Conservation (phyloP, 2,329 filamentous ascomycete species). For the Beauveria pseudobassiana region DNA sequence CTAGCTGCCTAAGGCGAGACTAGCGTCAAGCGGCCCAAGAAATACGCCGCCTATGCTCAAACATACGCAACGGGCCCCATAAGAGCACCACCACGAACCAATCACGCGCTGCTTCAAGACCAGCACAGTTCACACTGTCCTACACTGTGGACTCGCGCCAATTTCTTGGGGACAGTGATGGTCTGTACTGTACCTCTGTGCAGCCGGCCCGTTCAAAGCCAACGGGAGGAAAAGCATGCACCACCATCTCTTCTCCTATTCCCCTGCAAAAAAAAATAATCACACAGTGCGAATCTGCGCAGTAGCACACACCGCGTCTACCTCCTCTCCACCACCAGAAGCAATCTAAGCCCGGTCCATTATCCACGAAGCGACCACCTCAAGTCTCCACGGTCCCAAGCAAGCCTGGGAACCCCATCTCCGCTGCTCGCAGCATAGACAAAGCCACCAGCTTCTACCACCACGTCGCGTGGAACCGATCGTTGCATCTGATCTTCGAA, state of each 20-base stretch:
- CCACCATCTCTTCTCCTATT: background rate
- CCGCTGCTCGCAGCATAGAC: slow-evolving; percentile 6
- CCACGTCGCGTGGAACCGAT: slow-evolving; percentile 9
- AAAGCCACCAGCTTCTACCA: slow-evolving; percentile 2
- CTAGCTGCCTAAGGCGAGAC: slow-evolving; percentile 10
- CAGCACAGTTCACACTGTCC: slow-evolving; percentile 2
- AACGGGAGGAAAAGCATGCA: background rate
- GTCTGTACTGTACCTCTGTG: no score
- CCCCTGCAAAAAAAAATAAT: background rate
- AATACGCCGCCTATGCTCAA: slow-evolving; percentile 3
- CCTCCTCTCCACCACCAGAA: slow-evolving; percentile 3
- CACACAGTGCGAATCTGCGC: background rate
- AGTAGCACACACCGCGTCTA: background rate
- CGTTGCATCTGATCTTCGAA: background rate
- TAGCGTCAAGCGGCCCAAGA: slow-evolving; percentile 7
- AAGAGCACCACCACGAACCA: background rate
- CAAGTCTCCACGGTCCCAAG: slow-evolving; percentile 10
- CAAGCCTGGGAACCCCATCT: slow-evolving; percentile 9
- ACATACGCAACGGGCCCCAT: background rate
- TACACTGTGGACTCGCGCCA: background rate
- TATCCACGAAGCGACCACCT: slow-evolving; percentile 8
- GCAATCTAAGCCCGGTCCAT: slow-evolving; percentile 7
- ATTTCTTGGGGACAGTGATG: background rate
- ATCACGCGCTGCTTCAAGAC: background rate
- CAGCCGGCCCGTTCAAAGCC: no score